These are phyloP conservation scores for Cytospora leucostoma DNA, from an alignment of 2,329 filamentous ascomycete genomes.

Conservation along the genomic window DNA sequence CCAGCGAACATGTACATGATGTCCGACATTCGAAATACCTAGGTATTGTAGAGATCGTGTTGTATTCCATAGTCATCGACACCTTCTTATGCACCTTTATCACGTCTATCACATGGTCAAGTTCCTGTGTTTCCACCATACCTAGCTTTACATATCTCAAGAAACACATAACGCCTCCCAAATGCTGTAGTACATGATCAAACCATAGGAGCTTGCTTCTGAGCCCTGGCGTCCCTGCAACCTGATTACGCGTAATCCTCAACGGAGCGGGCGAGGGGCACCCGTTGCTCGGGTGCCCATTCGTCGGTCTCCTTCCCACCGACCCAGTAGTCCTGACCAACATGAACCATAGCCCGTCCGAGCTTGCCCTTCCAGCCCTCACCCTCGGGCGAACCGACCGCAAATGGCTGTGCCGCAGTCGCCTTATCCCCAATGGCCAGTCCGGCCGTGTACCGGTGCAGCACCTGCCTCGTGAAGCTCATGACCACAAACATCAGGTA, in stretches of 20 bases:
- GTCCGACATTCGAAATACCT: too few species aligned
- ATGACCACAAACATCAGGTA: slow-evolving; percentile 87
- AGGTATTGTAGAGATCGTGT: neutral
- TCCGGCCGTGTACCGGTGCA: slow-evolving; percentile 67
- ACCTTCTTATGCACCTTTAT: neutral
- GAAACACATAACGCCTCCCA: neutral
- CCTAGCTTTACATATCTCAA: neutral
- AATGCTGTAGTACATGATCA: slow-evolving; percentile 18
- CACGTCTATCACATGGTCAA: neutral
- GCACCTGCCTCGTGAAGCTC: slow-evolving; percentile 75
- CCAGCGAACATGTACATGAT: too few species aligned
- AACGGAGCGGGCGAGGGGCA: slow-evolving; percentile 6
- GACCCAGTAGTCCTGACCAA: slow-evolving; percentile 80
- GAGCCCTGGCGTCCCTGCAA: neutral
- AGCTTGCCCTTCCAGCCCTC: slow-evolving; percentile 77
- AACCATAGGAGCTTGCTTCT: neutral
- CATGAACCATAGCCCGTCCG: slow-evolving; percentile 75
- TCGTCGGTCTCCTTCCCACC: slow-evolving; percentile 60
- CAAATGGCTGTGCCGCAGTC: slow-evolving; percentile 58
- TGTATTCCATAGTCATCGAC: neutral
- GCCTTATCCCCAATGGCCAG: slow-evolving; percentile 26
- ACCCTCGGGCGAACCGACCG: slow-evolving; percentile 68
- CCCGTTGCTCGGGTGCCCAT: slow-evolving; percentile 63
- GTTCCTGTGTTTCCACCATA: neutral
- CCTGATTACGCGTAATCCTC: slow-evolving; percentile 10